Evolutionary conservation across 2,329 filamentous ascomycete genomes (phyloP).

Genomic region (Aspergillus puulaauensis): DNA sequence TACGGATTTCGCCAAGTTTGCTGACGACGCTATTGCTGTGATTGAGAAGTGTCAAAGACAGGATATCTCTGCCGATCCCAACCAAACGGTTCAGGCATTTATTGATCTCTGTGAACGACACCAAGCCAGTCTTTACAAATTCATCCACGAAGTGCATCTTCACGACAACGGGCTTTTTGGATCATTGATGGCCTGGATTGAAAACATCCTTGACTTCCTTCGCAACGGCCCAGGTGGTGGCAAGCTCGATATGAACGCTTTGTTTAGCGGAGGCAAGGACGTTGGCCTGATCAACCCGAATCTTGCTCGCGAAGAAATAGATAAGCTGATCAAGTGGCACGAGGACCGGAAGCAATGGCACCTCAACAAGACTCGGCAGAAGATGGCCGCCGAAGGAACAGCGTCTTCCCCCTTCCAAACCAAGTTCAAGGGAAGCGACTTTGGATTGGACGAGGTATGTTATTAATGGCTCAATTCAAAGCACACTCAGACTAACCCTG

Average conservation of each 20-base stretch:
- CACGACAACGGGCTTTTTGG: constrained; percentile 97
- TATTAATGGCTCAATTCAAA: background rate
- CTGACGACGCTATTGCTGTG: constrained; percentile 88
- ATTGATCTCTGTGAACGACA: constrained; percentile 95
- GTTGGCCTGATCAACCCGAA: constrained; percentile 67
- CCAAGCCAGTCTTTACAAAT: constrained; percentile 97
- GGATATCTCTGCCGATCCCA: constrained; percentile 91
- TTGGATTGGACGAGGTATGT: constrained; percentile 76
- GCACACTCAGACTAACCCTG: constrained; percentile 11
- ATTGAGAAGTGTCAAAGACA: constrained; percentile 66
- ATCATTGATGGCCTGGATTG: constrained; percentile 95
- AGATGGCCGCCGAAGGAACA: constrained; percentile 87
- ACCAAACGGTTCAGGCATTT: constrained; percentile 96
- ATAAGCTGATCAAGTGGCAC: constrained; percentile 88
- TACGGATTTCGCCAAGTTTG: constrained; percentile 90
- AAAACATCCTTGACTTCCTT: constrained; percentile 90
- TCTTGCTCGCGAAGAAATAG: constrained; percentile 75
- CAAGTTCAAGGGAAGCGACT: constrained; percentile 76
- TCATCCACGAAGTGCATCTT: constrained; percentile 94
- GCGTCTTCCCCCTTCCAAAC: constrained; percentile 52
- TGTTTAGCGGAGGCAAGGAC: constrained; percentile 78
- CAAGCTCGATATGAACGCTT: constrained; percentile 88
- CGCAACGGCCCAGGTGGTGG: constrained; percentile 80
- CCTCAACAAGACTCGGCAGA: constrained; percentile 93
- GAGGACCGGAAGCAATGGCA: constrained; percentile 97